Evolutionary conservation across 2,329 filamentous ascomycete genomes (phyloP).

Genomic region (Arthroderma sp.): DNA sequence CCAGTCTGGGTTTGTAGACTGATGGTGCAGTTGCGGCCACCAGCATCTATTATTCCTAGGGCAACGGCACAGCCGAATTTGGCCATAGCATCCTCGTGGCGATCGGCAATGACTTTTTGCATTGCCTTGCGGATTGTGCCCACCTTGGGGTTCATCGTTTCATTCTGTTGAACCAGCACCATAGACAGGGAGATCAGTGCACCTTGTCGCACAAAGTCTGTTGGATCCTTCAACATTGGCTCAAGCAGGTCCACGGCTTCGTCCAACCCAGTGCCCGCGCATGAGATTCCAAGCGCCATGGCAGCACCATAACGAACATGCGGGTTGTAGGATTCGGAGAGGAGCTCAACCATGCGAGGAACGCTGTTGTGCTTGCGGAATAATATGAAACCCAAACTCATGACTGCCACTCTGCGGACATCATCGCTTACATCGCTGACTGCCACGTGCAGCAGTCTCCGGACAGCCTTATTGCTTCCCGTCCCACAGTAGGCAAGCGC

Average conservation of each 20-base stretch:
- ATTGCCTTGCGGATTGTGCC: conserved; percentile 80
- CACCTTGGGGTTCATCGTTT: conserved; percentile 96
- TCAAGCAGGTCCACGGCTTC: conserved; percentile 94
- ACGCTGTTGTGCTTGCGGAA: conserved; percentile 97
- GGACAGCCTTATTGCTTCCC: conserved; percentile 95
- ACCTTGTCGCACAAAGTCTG: conserved; percentile 94
- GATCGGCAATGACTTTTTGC: conserved; percentile 83
- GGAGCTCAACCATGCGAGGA: conserved; percentile 94
- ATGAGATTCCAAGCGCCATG: conserved; percentile 96
- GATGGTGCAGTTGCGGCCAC: conserved; percentile 96
- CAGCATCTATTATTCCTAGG: conserved; percentile 92
- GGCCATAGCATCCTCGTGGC: conserved; percentile 98
- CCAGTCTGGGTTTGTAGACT: conserved; percentile 94
- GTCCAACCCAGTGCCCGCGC: conserved; percentile 86
- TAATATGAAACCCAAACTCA: conserved; percentile 95
- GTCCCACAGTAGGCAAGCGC: conserved; percentile 94
- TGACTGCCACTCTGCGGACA: conserved; percentile 86
- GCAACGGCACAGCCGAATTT: conserved; percentile 94
- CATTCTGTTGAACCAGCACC: conserved; percentile 99
- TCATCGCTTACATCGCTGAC: conserved; percentile 98
- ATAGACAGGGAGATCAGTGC: conserved; percentile 87
- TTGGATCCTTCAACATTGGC: conserved; percentile 98
- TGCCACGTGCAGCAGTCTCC: conserved; percentile 85
- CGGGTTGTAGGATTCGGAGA: conserved; percentile 97
- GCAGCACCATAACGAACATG: conserved; percentile 96